Evolutionary conservation across 441 rosid species (phyloP).

Genomic region (Populus tomentosa): DNA sequence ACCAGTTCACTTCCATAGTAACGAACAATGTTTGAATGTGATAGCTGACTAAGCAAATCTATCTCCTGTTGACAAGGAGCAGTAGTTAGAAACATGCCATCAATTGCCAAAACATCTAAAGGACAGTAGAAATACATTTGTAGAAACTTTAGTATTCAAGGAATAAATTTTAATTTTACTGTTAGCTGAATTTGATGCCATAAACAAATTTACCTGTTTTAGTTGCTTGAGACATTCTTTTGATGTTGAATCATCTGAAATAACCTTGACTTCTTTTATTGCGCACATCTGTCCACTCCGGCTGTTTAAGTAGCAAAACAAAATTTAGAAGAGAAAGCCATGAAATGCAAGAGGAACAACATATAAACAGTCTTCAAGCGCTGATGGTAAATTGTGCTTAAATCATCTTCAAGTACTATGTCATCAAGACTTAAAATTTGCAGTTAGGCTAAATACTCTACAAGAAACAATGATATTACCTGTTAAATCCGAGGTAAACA

Average conservation of each 20-base stretch:
- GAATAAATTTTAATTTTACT: neutral
- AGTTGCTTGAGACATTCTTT: constrained; percentile 89
- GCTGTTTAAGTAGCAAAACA: constrained; percentile 37
- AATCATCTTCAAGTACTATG: neutral
- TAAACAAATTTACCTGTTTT: constrained; percentile 60
- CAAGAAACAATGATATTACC: constrained; percentile 35
- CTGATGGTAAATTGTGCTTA: neutral
- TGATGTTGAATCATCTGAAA: constrained; percentile 74
- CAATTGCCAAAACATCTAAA: neutral
- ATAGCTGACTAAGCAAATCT: constrained; percentile 76
- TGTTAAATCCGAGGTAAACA: constrained; percentile 87
- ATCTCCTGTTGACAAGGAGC: constrained; percentile 64
- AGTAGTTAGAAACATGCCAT: constrained; percentile 12
- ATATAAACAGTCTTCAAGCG: neutral
- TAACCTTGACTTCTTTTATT: constrained; percentile 85
- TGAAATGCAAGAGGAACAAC: neutral
- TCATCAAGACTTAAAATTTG: neutral
- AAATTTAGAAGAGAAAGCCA: constrained; percentile 12
- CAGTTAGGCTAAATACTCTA: neutral
- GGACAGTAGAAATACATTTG: neutral
- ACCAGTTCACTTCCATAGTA: constrained; percentile 96
- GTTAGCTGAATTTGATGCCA: neutral
- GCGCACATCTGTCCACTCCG: constrained; percentile 96
- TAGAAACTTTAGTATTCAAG: neutral
- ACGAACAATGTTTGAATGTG: constrained; percentile 82